A percentile compares a stretch with the other conserved stretches of the same genome.
Evolutionary conservation across 257 asterid species (phyloP).

Genomic region (Dorcoceras hygrometricum): DNA sequence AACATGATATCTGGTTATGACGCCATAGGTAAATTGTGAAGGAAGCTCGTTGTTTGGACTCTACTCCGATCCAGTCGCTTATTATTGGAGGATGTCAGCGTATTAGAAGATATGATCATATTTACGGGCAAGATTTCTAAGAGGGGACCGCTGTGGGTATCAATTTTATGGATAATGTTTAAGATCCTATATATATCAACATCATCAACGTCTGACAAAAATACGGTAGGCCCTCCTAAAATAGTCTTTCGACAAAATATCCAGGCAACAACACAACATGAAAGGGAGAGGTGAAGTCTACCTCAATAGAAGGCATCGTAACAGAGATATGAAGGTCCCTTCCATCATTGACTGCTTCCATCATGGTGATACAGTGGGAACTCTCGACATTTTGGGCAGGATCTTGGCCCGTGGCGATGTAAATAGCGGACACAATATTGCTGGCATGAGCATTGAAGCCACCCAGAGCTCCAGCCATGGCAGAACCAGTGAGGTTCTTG

Average conservation of each 20-base stretch:
- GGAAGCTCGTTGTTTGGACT: neutral
- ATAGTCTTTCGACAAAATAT: neutral
- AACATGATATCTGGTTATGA: neutral
- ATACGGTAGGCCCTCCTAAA: neutral
- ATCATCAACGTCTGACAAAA: neutral
- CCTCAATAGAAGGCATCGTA: constrained; percentile 48
- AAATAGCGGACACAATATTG: constrained; percentile 39
- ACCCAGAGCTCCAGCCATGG: constrained; percentile 47
- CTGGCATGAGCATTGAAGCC: constrained; percentile 51
- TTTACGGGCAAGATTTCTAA: neutral
- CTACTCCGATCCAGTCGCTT: neutral
- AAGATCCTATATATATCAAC: no score
- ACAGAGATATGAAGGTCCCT: constrained; percentile 46
- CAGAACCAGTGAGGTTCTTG: constrained; percentile 40
- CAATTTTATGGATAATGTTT: no score
- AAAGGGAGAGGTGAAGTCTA: neutral
- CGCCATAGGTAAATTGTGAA: neutral
- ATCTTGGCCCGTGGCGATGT: constrained; percentile 43
- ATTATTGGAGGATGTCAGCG: neutral
- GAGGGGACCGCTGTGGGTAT: neutral
- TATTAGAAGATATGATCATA: neutral
- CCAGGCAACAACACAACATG: neutral
- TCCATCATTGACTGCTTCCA: constrained; percentile 41
- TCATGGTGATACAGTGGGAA: constrained; percentile 45
- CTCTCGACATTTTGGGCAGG: constrained; percentile 47